These are phyloP conservation scores for Pythium dissimile DNA, from an alignment of 352 stramenopile genomes.

Conservation along the genomic window DNA sequence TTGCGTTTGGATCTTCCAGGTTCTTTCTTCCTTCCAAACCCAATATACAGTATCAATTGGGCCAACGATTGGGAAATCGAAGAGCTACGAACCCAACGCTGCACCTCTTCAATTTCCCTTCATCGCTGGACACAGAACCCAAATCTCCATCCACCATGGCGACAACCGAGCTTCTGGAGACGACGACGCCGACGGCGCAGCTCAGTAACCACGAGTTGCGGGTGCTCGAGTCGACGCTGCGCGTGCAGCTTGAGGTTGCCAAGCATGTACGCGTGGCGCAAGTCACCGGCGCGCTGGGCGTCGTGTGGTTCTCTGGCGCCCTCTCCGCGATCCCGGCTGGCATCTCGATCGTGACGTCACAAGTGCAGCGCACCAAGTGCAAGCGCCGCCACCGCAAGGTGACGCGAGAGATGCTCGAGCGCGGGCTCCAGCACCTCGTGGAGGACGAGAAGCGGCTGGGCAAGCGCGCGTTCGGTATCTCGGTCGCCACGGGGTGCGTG, in stretches of 20 bases:
- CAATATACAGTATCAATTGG: too few species aligned
- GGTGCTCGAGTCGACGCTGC: constrained; percentile 28
- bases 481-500: constrained; percentile 21
- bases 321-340: constrained; percentile 22
- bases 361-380: constrained; percentile 22
- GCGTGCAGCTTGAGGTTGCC: constrained; percentile 27
- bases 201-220: constrained; percentile 17
- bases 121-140: too few species aligned
- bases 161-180: too few species aligned
- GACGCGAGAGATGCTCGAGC: constrained; percentile 11
- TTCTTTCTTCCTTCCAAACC: too few species aligned
- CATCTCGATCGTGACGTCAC: constrained; percentile 22
- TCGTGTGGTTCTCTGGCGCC: constrained; percentile 16
- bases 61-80: too few species aligned
- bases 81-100: too few species aligned
- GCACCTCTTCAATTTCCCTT: too few species aligned
- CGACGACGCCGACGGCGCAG: too few species aligned
- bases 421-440: constrained; percentile 5
- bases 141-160: too few species aligned
- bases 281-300: constrained; percentile 16
- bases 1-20: too few species aligned
- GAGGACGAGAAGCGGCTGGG: constrained; percentile 12
- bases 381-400: constrained; percentile 15
- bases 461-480: constrained; percentile 24
- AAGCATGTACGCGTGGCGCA: constrained; percentile 22